Evolutionary conservation across 208 protist genomes (phyloP), one percentile per base, ranked within the genome.

Genomic region (Acanthamoeba pearcei): DNA sequence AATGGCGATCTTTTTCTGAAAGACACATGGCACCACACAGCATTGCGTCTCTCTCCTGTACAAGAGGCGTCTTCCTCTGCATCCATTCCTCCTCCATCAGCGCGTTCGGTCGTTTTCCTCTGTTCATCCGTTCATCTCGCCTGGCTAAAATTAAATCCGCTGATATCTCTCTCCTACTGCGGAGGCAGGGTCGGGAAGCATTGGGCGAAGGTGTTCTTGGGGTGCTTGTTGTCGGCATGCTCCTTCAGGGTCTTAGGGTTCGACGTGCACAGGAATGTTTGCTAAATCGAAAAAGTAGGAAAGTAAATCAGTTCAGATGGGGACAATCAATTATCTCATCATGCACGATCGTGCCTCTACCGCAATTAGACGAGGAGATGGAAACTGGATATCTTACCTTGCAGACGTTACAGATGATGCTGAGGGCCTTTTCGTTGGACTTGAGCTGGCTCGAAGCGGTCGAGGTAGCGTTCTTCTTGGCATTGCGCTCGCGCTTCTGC

Each of bases 401-500:
- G 94, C 95, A 96, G 55, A 96, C 51, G 22, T 95, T 91, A 51
- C 95, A 96, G 19, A 95, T 62, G 29, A 95, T 96, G 60, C 27
- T 96, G 49, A 92, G 91, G 10, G 95, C 95, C 60, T 93, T 94
- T 64, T 96, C 94, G 42, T 96, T 96, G 17, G 89, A 29, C 35
- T 96, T 96, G 32, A 96, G 94, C 86, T 96, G 95, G 92, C 88
- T 95, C 60, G 66, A 32, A 9, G 35, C 22, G 64, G 57, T 80
- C 29, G 57, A 80, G 29, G 57, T 51, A 42, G 76, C 94, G 35
- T 66, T 49, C 60, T 88, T 96, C 76, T 96, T 94, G 17, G 91
- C 22, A 57, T 96, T 96, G 78, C 96, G 90, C 82, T 96, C 96
- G 70, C 96, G 91, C 82, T 95, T 95, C 95, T 96, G 95, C 85